Base-by-base conservation (phyloP, 768 basidiomycete genomes). In the Hirschioporus abietinus region DNA sequence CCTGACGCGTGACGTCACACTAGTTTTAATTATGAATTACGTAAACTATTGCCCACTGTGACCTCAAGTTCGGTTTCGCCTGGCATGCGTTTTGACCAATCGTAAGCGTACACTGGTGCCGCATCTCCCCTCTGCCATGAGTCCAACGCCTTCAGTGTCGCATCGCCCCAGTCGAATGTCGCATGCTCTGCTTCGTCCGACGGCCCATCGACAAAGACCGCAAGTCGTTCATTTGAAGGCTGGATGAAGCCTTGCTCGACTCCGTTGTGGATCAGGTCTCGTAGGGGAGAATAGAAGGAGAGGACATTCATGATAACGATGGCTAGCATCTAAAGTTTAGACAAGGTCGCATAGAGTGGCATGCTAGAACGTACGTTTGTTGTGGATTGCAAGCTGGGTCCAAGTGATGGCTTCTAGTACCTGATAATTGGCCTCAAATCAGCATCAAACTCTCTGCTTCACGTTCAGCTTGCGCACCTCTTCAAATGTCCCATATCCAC, bases 401-500 rank as follows among this genome's bases (percentile, higher is more conserved):
- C 96, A 99, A 0, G 96, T 97, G 17, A 89, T 85, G 68, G 93
- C 95, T 77, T 99, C 96, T 30, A 97, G 76, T n/a, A 93, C 78
- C 91, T 93, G 69, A 5, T 58, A 25, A 23, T 35, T 10, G 63
- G 18, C 30, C 5, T 25, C 18, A 24, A 59, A 34, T 60, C 58
- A 58, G 36, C 30, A 60, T 59, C 58, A 35, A 66, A 72, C 57
- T 7, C 57, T 7, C 42, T 24, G 66, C 42, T 52, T 52, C 42
- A 64, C 60, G 35, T 23, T n/a, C 12, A 15, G 61, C 8, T n/a
- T 24, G 65, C 75, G 67, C 34, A 89, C 92, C 84, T 98, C 96
- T 78, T 99, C 97, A 69, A 94, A 93, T 0, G 96, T 98, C 10
- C 96, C 96, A 73, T 88, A 97, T 0, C 96, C 96, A 23, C 96